Base-by-base conservation (phyloP, 1,284 basidiomycete genomes). In the Ceratobasidium sp. region DNA sequence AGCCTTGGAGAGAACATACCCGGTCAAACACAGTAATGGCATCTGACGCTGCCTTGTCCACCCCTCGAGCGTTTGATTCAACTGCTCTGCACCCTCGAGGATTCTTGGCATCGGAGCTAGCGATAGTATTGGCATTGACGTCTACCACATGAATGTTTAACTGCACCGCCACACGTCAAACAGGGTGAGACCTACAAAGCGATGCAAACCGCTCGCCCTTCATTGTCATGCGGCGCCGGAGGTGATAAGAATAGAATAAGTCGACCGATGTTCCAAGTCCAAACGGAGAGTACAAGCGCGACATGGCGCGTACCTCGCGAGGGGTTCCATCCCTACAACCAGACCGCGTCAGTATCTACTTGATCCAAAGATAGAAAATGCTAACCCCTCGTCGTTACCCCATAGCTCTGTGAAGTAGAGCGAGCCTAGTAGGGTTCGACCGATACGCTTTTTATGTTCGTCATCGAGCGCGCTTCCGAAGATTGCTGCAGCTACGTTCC, bases 201-300 rank as follows among this genome's bases (percentile, higher is more conserved):
- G 48, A 48, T 5, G 56, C 38, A 42, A 30, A 40, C 23, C 67
- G 54, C 33, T 70, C 56, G 40, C 56, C 40, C 16, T 30, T 44
- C 21, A 56, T 56, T 2, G 21, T 23, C 7, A 46, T 30, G 7
- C 67, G 56, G 8, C n/a, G 11, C 12, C 67, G 40, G 46, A 46
- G 56, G n/a, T 70, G 42, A 30, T 70, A 70, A 30, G 12, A 16
- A 21, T 70, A 70, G 21, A 38, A 40, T 28, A 59, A 51, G 28
- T 70, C 67, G 23, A 70, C 51, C n/a, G 67, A 70, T 11, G 67
- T 70, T 11, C 67, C 67, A 23, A 70, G 23, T 54, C 67, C 67
- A 30, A 60, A 70, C 6, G 67, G 67, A 5, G 67, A 70, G 30
- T 70, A 70, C 36, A 70, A 23, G 2, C 67, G 67, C 11, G 67